phyloP scores from a whole-genome alignment of 805 yeast species.

The Middelhovenomyces tepae region DNA sequence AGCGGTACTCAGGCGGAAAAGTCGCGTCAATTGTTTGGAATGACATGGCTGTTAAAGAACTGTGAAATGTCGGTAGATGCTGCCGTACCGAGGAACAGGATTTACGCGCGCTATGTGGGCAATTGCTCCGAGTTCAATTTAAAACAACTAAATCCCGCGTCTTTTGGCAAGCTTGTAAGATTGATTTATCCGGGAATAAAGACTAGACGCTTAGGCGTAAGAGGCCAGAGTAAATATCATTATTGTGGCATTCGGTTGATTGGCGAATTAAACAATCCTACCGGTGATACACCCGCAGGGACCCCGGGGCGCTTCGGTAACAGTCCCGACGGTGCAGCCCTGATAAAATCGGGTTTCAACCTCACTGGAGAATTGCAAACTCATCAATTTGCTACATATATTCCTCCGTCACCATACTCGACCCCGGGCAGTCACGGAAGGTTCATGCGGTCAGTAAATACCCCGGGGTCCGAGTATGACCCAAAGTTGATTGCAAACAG shows the following conservation, averaged over 20 bases:
- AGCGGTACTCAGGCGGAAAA: constrained; percentile 22
- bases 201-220: constrained; percentile 70
- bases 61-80: constrained; percentile 44
- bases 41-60: constrained; percentile 67
- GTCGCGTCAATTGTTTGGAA: constrained; percentile 59
- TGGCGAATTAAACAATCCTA: constrained; percentile 24
- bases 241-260: constrained; percentile 63
- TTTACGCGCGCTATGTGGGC: constrained; percentile 58
- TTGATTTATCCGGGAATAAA: constrained; percentile 56
- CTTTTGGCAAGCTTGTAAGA: constrained; percentile 67
- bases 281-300: constrained; percentile 22
- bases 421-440: no score
- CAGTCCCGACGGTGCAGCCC: constrained; percentile 11
- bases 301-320: constrained; percentile 14
- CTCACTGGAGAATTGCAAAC: no score
- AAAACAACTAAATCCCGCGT: constrained; percentile 62
- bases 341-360: constrained; percentile 4
- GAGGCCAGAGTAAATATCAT: constrained; percentile 79
- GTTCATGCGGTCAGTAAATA: no score
- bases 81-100: constrained; percentile 55
- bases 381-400: no score
- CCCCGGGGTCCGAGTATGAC: no score
- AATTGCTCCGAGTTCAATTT: constrained; percentile 46
- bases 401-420: no score
- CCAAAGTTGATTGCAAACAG: no score